Conservation (phyloP, 2,329 filamentous ascomycete species). For the Pestalotiopsis sp. region DNA sequence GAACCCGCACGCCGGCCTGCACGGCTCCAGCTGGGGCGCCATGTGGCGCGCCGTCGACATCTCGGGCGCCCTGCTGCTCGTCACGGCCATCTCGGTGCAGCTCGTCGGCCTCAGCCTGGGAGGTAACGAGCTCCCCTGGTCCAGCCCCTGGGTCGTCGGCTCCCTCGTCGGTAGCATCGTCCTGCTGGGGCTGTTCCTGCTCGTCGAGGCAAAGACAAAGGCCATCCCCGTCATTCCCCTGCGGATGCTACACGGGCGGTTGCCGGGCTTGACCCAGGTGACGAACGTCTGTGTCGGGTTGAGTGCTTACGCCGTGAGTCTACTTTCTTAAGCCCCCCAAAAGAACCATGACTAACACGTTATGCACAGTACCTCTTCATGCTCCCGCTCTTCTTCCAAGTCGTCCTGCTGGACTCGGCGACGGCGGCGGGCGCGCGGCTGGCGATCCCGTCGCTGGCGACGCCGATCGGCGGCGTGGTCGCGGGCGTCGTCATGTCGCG, state of each 20-base stretch:
- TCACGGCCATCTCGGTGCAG: slow-evolving; percentile 60
- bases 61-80: slow-evolving; percentile 57
- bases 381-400: slow-evolving; percentile 71
- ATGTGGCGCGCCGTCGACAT: slow-evolving; percentile 62
- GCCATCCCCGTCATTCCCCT: slow-evolving; percentile 59
- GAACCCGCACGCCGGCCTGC: slow-evolving; percentile 40
- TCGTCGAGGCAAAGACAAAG: slow-evolving; percentile 49
- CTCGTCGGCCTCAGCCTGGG: slow-evolving; percentile 58
- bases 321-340: neutral
- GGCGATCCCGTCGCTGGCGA: slow-evolving; percentile 63
- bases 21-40: slow-evolving; percentile 33
- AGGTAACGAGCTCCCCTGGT: slow-evolving; percentile 58
- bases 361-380: slow-evolving; percentile 63
- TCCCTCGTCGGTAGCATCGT: slow-evolving; percentile 45
- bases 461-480: slow-evolving; percentile 57
- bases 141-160: slow-evolving; percentile 47
- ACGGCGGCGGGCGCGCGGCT: slow-evolving; percentile 67
- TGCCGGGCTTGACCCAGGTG: slow-evolving; percentile 57
- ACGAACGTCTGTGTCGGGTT: slow-evolving; percentile 64
- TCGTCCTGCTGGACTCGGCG: slow-evolving; percentile 64
- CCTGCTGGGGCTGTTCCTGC: slow-evolving; percentile 46
- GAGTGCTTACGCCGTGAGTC: slow-evolving; percentile 62
- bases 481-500: slow-evolving; percentile 62
- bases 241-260: slow-evolving; percentile 56
- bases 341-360: neutral